These are phyloP conservation scores for Flaveria trinervia DNA, from an alignment of 129 eudicot species.

Conservation along the genomic window DNA sequence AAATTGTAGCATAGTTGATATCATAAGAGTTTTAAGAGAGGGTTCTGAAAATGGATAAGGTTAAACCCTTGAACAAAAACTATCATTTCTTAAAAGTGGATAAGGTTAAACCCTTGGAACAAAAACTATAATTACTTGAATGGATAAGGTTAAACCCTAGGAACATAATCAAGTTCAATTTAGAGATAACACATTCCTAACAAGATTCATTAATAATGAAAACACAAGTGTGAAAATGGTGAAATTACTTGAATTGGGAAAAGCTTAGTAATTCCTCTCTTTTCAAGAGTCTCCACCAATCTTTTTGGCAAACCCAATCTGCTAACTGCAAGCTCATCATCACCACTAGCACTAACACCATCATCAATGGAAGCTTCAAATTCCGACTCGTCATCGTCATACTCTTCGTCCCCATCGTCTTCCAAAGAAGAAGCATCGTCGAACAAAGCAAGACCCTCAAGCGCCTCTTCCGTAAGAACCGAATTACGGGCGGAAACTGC, in stretches of 20 bases:
- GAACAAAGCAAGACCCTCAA: slow-evolving; percentile 60
- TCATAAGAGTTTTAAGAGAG: background rate
- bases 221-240: background rate
- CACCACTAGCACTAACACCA: slow-evolving; percentile 24
- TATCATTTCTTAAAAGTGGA: background rate
- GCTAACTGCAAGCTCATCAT: slow-evolving; percentile 60
- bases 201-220: background rate
- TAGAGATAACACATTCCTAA: background rate
- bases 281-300: slow-evolving; percentile 63
- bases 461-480: slow-evolving; percentile 71
- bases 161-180: background rate
- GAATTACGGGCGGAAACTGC: slow-evolving; percentile 75
- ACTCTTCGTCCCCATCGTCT: background rate
- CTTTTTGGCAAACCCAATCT: slow-evolving; percentile 78
- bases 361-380: slow-evolving; percentile 17
- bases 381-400: slow-evolving; percentile 32
- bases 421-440: slow-evolving; percentile 26
- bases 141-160: background rate
- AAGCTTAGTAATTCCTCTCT: slow-evolving; percentile 73
- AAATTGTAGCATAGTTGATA: no score
- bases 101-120: background rate
- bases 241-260: slow-evolving; percentile 81
- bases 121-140: no score
- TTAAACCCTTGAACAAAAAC: background rate
- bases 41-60: background rate